These are phyloP conservation scores for Melampsora larici-populina DNA, from an alignment of 1,284 basidiomycete genomes.

Conservation along the genomic window DNA sequence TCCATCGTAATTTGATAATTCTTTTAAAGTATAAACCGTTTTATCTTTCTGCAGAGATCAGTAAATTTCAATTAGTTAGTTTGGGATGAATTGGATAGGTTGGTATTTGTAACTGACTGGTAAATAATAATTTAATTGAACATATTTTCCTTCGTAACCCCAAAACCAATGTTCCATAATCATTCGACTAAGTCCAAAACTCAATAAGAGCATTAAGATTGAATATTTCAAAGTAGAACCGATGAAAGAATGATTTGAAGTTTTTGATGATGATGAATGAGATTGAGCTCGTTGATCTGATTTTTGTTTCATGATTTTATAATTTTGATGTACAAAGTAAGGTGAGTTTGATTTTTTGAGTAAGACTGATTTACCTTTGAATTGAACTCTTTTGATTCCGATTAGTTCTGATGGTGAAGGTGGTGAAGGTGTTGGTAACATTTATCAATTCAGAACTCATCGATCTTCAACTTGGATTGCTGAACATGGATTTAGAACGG, in stretches of 20 bases:
- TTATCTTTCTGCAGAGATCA: background rate
- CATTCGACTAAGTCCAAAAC: constrained; percentile 24
- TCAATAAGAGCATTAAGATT: background rate
- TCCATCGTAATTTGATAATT: constrained; percentile 29
- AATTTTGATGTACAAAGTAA: constrained; percentile 64
- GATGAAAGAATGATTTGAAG: background rate
- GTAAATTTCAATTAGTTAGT: too few relatives aligned
- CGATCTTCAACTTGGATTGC: too few relatives aligned
- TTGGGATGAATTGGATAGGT: too few relatives aligned
- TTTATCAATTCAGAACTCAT: too few relatives aligned
- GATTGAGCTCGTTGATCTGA: background rate
- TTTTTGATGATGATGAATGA: background rate
- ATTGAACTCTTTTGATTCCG: constrained; percentile 1
- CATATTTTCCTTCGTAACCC: constrained; percentile 31
- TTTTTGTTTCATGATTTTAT: constrained; percentile 7
- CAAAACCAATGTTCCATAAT: constrained; percentile 41
- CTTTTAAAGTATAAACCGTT: constrained; percentile 16
- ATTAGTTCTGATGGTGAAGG: constrained; percentile 21
- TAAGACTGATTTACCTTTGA: constrained; percentile 60
- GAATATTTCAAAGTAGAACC: background rate
- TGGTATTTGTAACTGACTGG: background rate
- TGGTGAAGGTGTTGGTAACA: constrained; percentile 28
- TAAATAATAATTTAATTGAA: background rate
- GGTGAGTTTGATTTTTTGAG: constrained; percentile 74
- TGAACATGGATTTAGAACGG: too few relatives aligned